phyloP scores from a whole-genome alignment of 805 yeast genomes.

The Saturnispora kantuleensis region DNA sequence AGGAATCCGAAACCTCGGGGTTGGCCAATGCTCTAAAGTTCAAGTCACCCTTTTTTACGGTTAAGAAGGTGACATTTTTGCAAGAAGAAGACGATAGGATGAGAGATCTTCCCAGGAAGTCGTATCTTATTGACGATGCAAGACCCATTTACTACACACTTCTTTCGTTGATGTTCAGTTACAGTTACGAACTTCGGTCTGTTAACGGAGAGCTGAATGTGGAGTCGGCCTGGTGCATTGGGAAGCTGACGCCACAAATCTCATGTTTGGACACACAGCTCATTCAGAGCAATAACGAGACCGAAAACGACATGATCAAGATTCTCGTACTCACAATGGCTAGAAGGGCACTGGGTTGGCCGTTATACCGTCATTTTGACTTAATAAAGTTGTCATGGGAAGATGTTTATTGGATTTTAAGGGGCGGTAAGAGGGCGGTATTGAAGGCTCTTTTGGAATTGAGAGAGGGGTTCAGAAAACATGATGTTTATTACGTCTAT shows the following conservation, averaged over 20 bases:
- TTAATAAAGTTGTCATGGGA: conserved; percentile 58
- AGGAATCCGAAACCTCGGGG: conserved; percentile 21
- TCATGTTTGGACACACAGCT: conserved; percentile 58
- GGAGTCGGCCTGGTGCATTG: conserved; percentile 93
- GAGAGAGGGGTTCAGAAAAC: conserved; percentile 68
- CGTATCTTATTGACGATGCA: conserved; percentile 45
- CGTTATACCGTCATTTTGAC: conserved; percentile 64
- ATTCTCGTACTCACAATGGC: conserved; percentile 52
- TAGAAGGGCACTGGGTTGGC: conserved; percentile 69
- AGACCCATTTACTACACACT: conserved; percentile 54
- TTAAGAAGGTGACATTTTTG: conserved; percentile 40
- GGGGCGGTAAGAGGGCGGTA: conserved; percentile 61
- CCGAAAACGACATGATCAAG: conserved; percentile 33
- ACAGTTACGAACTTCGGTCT: conserved; percentile 64
- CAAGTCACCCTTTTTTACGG: conserved; percentile 37
- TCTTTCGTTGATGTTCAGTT: conserved; percentile 60
- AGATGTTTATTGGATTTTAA: conserved; percentile 55
- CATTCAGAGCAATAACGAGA: conserved; percentile 26
- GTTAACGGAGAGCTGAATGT: conserved; percentile 62
- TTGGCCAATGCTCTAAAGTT: conserved; percentile 38
- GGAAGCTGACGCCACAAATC: conserved; percentile 74
- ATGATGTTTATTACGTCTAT: conserved; percentile 79
- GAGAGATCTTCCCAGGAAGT: conserved; percentile 56
- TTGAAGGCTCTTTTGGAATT: conserved; percentile 49
- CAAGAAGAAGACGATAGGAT: conserved; percentile 56